phyloP scores from a whole-genome alignment of 148 eudicot species.

The Nyssa sinensis region DNA sequence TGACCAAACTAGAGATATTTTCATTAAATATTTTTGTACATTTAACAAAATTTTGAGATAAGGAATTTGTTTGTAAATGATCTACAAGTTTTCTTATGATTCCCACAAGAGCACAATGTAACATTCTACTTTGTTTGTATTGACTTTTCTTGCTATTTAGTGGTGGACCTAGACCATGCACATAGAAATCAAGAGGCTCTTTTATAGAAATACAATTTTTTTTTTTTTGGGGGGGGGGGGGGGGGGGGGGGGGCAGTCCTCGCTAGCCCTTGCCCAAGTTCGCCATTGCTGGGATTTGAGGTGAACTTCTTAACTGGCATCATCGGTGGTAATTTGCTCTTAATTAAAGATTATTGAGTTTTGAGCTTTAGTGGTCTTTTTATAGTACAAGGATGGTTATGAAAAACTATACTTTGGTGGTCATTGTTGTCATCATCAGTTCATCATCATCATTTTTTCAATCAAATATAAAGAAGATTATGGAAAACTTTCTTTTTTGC shows the following conservation, averaged over 20 bases:
- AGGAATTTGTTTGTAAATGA: neutral
- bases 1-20: too few species aligned
- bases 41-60: neutral
- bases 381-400: neutral
- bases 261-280: too few species aligned
- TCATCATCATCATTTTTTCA: neutral
- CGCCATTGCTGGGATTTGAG: too few species aligned
- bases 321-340: neutral
- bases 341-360: neutral
- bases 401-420: conserved; percentile 2
- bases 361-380: neutral
- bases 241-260: too few species aligned
- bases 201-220: too few species aligned
- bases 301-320: neutral
- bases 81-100: neutral
- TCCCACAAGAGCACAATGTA: neutral
- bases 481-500: too few species aligned
- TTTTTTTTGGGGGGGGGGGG: too few species aligned
- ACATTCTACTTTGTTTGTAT: too few species aligned
- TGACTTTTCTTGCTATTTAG: too few species aligned
- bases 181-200: too few species aligned
- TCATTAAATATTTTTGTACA: neutral
- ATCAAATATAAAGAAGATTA: too few species aligned
- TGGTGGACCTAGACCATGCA: too few species aligned
- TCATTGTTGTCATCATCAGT: neutral